Evolutionary conservation across 768 basidiomycete species (phyloP), one percentile per base, ranked within the genome.

Genomic region (Russula vinacea): DNA sequence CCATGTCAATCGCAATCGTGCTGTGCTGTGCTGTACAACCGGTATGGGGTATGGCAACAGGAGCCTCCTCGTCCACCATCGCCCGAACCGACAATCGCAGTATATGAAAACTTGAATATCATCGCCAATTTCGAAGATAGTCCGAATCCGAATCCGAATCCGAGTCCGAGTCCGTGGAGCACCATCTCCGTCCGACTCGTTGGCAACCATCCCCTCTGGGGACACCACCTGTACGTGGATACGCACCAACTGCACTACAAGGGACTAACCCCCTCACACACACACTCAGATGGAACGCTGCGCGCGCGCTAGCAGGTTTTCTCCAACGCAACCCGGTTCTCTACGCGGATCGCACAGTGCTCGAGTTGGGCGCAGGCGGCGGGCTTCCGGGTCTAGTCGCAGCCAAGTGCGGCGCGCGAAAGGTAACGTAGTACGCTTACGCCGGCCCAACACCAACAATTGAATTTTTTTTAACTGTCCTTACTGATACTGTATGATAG

Each of bases 361-460:
- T 98, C 1, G 97, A 99, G 73, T 83, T 98, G 0, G 97, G 97
- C 0, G 97, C 97, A 0, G 97, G 94, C 0, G 95, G 92, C 1
- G 96, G 87, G 2, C 78, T 98, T 7, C 97, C 97, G 0, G 85
- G 90, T 4, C 79, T 99, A 8, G 83, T 95, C 2, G 78, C 87
- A 0, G 84, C 81, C 0, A 82, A 87, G 45, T 87, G 85, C 62
- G 89, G 87, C 0, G 93, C 94, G 0, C 70, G 73, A 45, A 83
- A 82, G 71, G 94, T 91, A n/a, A n/a, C n/a, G n/a, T n/a, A n/a
- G n/a, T n/a, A n/a, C n/a, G n/a, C n/a, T n/a, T n/a, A n/a, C n/a
- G n/a, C n/a, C n/a, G n/a, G n/a, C n/a, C n/a, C n/a, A n/a, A n/a
- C n/a, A n/a, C n/a, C n/a, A n/a, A n/a, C n/a, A 29, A 29, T 29